Evolutionary conservation across 1,284 basidiomycete species (phyloP), one percentile per base, ranked within the genome.

Genomic region (Gomphus sp.): DNA sequence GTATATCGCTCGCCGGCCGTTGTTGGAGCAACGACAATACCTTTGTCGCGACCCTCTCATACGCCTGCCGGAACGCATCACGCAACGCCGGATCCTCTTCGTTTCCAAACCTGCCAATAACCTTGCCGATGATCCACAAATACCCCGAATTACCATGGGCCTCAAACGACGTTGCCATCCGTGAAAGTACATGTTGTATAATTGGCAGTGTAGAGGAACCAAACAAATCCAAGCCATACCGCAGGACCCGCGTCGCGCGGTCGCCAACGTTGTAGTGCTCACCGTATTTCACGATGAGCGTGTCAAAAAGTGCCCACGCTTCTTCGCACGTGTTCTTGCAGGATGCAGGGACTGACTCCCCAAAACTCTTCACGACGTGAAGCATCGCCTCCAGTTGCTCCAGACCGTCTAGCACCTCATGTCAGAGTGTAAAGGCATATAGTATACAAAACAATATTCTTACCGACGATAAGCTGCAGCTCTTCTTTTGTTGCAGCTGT

Each of bases 41-140:
- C 64, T 87, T 88, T 55, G 74, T 76, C 16, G 90, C 93, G 14
- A 86, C 80, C 37, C 80, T 75, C 67, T 94, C 91, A 66, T 87
- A 92, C n/a, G 87, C 72, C 34, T 79, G 77, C 60, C 77, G 75
- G 64, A 91, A 81, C 5, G 85, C 74, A 11, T 70, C 74, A 36
- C 79, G 81, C 28, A 91, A 69, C 61, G 64, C 64, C 9, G 73
- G 65, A 64, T 82, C 75, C 53, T 81, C 77, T 64, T 85, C 79
- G 58, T 84, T 76, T 39, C 87, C 89, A 69, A 91, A 95, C 63
- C 81, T 79, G 39, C 78, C 76, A 12, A 93, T 79, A 25, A 89
- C 74, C 71, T 97, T 97, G 52, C 93, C 89, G 16, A 86, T 84
- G 63, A 99, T 93, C 97, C 97, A 99, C 12, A 98, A 72, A 72